These are phyloP conservation scores for Albophoma yamanashiensis DNA, from an alignment of 2,329 filamentous ascomycete genomes.

Conservation along the genomic window DNA sequence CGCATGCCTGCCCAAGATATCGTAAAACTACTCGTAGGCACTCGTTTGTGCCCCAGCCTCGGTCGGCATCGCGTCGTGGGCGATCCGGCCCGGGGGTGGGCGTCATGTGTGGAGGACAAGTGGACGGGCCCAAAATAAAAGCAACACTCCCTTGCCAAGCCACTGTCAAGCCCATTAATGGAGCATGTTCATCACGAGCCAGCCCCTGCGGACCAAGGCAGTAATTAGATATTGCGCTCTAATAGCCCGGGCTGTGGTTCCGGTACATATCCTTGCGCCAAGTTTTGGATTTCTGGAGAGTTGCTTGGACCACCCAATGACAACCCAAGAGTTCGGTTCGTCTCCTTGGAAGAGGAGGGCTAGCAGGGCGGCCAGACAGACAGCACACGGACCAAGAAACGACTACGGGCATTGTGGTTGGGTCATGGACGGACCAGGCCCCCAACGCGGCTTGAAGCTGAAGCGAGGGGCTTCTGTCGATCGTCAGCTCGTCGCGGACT, in stretches of 20 bases:
- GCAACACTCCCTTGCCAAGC: not conserved
- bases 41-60: not conserved
- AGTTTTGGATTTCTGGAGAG: not conserved
- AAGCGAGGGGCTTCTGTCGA: not conserved
- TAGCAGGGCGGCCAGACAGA: not conserved
- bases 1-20: no score
- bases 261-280: not conserved
- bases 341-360: not conserved
- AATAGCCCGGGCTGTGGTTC: not conserved
- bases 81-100: not conserved
- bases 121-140: not conserved
- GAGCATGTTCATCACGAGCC: not conserved
- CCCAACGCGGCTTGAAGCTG: not conserved
- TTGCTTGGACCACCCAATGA: not conserved
- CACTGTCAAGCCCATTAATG: not conserved
- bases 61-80: not conserved
- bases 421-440: not conserved
- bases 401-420: not conserved
- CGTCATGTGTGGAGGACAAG: not conserved
- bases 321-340: not conserved
- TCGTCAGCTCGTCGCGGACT: not conserved
- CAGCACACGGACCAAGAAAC: not conserved
- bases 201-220: not conserved
- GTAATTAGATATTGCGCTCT: not conserved
- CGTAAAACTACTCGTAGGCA: not conserved